These are phyloP conservation scores for Isoetes taiwanensis DNA, from an alignment of 75 land plant genomes.

Conservation along the genomic window DNA sequence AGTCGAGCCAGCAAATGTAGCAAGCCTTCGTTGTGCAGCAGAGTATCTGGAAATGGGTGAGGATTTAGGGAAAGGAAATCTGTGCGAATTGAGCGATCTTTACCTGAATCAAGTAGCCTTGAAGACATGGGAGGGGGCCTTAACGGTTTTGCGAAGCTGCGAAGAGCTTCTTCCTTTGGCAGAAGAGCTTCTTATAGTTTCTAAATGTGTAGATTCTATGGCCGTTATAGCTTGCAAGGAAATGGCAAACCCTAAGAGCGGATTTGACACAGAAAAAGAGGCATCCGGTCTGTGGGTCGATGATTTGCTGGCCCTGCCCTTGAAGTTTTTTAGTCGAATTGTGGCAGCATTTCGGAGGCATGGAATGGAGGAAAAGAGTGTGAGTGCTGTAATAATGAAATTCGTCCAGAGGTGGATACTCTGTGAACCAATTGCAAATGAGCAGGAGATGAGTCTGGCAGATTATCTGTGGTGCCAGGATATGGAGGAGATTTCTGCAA, in stretches of 20 bases:
- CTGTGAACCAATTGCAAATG: neutral
- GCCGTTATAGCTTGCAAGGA: neutral
- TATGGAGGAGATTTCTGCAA: neutral
- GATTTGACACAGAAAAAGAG: too few species aligned
- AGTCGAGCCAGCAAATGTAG: constrained; percentile 1
- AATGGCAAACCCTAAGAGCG: neutral
- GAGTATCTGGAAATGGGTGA: constrained; percentile 6
- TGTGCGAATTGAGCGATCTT: neutral
- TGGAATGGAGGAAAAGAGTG: neutral
- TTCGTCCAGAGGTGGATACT: constrained; percentile 7
- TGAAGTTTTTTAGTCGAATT: neutral
- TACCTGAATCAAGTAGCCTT: neutral
- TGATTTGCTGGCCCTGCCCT: neutral
- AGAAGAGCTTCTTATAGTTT: constrained; percentile 1
- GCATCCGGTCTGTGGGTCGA: neutral
- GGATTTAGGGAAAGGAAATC: neutral
- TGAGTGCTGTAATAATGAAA: neutral
- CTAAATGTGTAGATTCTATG: neutral
- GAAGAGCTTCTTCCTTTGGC: neutral
- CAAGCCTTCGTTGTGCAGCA: neutral
- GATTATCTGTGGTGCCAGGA: neutral
- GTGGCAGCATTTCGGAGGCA: neutral
- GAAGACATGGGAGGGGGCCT: neutral
- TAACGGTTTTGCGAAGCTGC: neutral
- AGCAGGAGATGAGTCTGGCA: neutral